Evolutionary conservation across 2,329 filamentous ascomycete species (phyloP).

Genomic region (Ramularia endophylla): DNA sequence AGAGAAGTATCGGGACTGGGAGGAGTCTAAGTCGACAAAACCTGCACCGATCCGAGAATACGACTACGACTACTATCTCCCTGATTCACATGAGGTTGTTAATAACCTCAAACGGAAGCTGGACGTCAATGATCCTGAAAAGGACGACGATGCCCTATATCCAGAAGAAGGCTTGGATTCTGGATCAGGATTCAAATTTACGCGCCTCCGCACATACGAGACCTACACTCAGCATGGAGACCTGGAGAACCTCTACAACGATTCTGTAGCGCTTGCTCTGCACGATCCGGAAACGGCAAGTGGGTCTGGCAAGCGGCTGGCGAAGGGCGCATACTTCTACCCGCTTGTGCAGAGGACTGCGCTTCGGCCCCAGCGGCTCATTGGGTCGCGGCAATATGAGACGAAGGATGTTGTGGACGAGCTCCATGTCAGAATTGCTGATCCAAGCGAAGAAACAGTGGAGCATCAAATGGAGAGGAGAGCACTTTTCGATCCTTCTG

Average conservation of each 20-base stretch:
- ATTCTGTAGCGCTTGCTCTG: constrained; percentile 52
- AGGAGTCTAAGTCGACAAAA: constrained; percentile 44
- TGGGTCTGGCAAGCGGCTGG: constrained; percentile 33
- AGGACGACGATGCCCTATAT: constrained; percentile 49
- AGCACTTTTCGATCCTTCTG: constrained; percentile 15
- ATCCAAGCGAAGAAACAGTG: constrained; percentile 10
- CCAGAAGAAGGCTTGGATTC: constrained; percentile 34
- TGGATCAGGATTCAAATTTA: constrained; percentile 46
- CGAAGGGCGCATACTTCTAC: constrained; percentile 57
- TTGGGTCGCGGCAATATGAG: constrained; percentile 27
- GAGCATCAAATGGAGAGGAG: constrained; percentile 10
- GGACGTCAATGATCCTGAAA: constrained; percentile 46
- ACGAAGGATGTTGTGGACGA: constrained; percentile 17
- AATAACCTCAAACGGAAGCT: constrained; percentile 52
- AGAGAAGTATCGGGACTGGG: constrained; percentile 42
- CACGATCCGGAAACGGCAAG: constrained; percentile 45
- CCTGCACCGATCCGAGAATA: constrained; percentile 50
- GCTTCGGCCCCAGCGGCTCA: constrained; percentile 42
- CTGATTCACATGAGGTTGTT: constrained; percentile 43
- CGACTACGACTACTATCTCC: constrained; percentile 57
- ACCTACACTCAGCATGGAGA: constrained; percentile 50
- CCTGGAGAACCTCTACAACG: constrained; percentile 48
- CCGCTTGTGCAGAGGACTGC: constrained; percentile 53
- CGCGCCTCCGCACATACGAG: constrained; percentile 56
- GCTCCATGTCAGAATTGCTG: constrained; percentile 21